Evolutionary conservation across 495 filamentous ascomycete genomes (phyloP).

Genomic region (Achaetomiella virescens): DNA sequence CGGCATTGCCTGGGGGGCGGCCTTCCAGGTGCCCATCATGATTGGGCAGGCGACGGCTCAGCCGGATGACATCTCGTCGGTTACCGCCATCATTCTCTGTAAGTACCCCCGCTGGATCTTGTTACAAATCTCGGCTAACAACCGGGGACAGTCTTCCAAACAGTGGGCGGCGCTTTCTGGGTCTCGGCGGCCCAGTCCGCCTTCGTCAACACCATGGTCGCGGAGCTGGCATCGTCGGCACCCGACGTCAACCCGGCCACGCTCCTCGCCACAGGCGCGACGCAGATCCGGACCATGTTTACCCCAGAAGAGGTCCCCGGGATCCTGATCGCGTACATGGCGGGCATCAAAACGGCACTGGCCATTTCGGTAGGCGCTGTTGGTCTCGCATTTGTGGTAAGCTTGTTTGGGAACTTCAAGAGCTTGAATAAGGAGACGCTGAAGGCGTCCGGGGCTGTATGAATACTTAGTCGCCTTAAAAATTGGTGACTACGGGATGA

Average conservation of each 20-base stretch:
- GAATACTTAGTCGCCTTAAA: neutral
- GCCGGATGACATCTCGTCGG: slow-evolving; percentile 27
- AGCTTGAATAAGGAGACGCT: slow-evolving; percentile 20
- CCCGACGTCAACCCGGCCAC: slow-evolving; percentile 40
- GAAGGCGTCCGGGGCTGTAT: slow-evolving; percentile 17
- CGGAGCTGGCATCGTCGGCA: slow-evolving; percentile 28
- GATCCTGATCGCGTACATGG: slow-evolving; percentile 54
- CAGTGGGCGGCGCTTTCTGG: slow-evolving; percentile 43
- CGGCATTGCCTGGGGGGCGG: slow-evolving; percentile 47
- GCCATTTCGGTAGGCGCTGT: slow-evolving; percentile 34
- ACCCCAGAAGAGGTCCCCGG: slow-evolving; percentile 37
- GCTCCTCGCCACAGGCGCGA: slow-evolving; percentile 34
- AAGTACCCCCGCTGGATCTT: slow-evolving; percentile 2
- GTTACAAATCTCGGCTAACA: slow-evolving; percentile 10
- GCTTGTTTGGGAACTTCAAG: slow-evolving; percentile 21
- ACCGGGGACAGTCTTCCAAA: slow-evolving; percentile 46
- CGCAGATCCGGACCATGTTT: slow-evolving; percentile 35
- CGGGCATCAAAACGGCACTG: slow-evolving; percentile 45
- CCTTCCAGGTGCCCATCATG: slow-evolving; percentile 47
- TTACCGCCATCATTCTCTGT: slow-evolving; percentile 47
- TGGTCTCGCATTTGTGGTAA: slow-evolving; percentile 20
- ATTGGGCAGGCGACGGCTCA: slow-evolving; percentile 49
- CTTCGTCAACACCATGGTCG: slow-evolving; percentile 42
- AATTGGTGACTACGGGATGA: too few relatives aligned
- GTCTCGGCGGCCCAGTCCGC: slow-evolving; percentile 42